Evolutionary conservation across 208 protist species (phyloP).

Genomic region (Acanthamoeba royreba): DNA sequence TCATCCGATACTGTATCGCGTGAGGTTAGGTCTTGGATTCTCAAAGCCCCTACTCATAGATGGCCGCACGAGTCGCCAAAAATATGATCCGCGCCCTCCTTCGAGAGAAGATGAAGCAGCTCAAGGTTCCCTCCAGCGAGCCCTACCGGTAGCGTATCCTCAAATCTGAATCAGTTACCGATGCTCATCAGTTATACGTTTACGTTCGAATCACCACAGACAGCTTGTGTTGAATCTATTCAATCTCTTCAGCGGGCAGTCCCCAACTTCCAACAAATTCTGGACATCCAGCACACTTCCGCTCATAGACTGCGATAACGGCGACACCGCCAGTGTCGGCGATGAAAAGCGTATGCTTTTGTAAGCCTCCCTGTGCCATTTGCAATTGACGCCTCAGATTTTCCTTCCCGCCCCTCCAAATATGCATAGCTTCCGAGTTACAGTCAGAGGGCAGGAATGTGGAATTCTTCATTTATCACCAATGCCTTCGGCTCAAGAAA

Average conservation of each 20-base stretch:
- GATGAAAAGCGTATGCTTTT: neutral
- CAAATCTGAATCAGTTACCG: neutral
- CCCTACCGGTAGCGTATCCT: neutral
- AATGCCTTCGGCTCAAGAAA: neutral
- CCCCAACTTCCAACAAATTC: neutral
- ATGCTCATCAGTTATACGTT: neutral
- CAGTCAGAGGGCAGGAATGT: neutral
- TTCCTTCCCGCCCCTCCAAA: neutral
- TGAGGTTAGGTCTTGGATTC: too few relatives aligned
- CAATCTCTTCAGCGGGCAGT: constrained; percentile 29
- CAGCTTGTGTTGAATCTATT: constrained; percentile 32
- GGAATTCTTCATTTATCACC: neutral
- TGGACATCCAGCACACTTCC: neutral
- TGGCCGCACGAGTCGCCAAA: constrained; percentile 32
- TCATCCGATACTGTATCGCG: too few relatives aligned
- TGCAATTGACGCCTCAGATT: neutral
- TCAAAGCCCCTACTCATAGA: too few relatives aligned
- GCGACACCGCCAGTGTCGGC: neutral
- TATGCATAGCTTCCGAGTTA: neutral
- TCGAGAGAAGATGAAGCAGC: constrained; percentile 42
- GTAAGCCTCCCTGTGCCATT: neutral
- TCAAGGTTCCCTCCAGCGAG: constrained; percentile 9
- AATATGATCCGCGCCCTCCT: constrained; percentile 12
- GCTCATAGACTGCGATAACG: neutral
- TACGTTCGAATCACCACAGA: neutral